A percentile compares a stretch with the other conserved stretches of the same genome.
Evolutionary conservation across 176 grass and related monocot genomes (phyloP).

Genomic region (Avena atlantica): DNA sequence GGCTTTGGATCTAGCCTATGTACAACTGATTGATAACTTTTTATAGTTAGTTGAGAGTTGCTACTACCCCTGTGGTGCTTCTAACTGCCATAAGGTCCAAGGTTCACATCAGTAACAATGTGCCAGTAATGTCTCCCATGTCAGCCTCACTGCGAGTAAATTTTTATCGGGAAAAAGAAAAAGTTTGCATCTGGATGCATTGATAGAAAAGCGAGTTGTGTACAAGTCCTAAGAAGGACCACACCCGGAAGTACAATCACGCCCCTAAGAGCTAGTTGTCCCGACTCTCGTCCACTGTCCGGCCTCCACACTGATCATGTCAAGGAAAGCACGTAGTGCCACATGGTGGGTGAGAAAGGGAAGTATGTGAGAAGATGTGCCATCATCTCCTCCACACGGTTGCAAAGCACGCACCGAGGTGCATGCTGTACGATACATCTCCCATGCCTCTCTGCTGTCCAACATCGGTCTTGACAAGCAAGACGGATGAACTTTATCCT

Average conservation of each 20-base stretch:
- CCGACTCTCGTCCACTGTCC: neutral
- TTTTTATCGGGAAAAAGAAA: neutral
- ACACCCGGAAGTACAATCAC: neutral
- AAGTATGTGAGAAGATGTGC: too few species aligned
- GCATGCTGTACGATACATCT: too few species aligned
- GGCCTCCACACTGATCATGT: neutral
- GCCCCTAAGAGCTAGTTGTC: neutral
- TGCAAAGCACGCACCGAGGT: too few species aligned
- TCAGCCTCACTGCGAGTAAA: neutral
- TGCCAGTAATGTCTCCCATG: neutral
- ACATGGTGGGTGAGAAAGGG: too few species aligned
- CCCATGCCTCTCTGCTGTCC: too few species aligned
- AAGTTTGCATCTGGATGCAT: neutral
- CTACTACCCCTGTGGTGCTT: neutral
- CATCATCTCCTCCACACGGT: too few species aligned
- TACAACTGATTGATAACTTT: neutral
- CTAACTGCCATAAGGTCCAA: neutral
- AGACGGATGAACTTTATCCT: too few species aligned
- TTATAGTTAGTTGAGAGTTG: neutral
- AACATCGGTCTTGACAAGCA: too few species aligned
- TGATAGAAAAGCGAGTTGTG: neutral
- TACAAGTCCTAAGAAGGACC: neutral
- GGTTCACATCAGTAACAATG: neutral
- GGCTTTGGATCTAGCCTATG: neutral
- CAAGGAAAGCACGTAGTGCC: neutral